These are phyloP conservation scores for Hemileccinum rubropunctum DNA, from an alignment of 768 basidiomycete species.

Conservation along the genomic window DNA sequence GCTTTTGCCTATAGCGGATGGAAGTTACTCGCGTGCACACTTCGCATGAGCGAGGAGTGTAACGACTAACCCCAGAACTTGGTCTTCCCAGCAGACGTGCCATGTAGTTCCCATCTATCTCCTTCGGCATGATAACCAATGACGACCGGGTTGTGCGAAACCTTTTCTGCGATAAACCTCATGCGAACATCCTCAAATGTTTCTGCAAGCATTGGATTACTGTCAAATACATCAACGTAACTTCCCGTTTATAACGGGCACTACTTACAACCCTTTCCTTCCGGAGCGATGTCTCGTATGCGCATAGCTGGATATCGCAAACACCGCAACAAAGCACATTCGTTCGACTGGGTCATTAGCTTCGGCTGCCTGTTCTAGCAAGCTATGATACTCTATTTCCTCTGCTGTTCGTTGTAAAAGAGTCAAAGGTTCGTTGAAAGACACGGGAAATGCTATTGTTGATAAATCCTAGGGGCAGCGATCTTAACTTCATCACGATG, in stretches of 20 bases:
- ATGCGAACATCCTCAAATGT: constrained; percentile 82
- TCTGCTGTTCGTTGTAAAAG: constrained; percentile 80
- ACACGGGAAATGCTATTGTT: constrained; percentile 80
- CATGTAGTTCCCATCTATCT: constrained; percentile 68
- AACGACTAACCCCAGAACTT: constrained; percentile 91
- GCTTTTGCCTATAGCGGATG: constrained; percentile 64
- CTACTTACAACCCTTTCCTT: constrained; percentile 81
- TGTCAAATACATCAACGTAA: constrained; percentile 30
- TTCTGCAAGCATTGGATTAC: constrained; percentile 86
- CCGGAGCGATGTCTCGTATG: constrained; percentile 78
- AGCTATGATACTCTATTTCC: constrained; percentile 73
- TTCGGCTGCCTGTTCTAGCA: constrained; percentile 65
- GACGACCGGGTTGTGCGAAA: constrained; percentile 79
- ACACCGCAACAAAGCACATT: constrained; percentile 76
- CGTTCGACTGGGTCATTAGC: constrained; percentile 60
- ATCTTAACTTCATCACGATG: not conserved
- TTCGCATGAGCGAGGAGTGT: constrained; percentile 5
- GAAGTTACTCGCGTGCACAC: constrained; percentile 18
- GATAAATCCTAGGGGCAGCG: constrained; percentile 61
- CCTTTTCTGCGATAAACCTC: constrained; percentile 86
- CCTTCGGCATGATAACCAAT: constrained; percentile 87
- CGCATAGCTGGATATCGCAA: constrained; percentile 81
- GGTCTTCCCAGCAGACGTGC: constrained; percentile 78
- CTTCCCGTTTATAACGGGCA: constrained; percentile 1
- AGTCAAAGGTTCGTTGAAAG: constrained; percentile 87